A percentile compares a stretch with the other conserved stretches of the same genome.
Conservation (phyloP, 2,329 filamentous ascomycete species). For the Blastomyces emzantsi region DNA sequence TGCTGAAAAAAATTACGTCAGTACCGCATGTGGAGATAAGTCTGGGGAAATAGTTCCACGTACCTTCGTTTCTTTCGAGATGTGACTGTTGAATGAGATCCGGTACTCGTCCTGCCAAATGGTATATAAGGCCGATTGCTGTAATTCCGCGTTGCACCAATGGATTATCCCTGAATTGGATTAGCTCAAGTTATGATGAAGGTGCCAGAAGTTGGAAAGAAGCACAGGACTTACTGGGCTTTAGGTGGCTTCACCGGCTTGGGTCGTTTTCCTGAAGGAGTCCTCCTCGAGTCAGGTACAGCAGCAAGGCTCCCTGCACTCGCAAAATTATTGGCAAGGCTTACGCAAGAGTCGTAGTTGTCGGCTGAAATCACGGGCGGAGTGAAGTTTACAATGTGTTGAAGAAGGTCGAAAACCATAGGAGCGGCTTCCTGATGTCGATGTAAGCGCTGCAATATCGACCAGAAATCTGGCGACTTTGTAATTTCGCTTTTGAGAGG, state of each 20-base stretch:
- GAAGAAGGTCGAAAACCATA: conserved; percentile 78
- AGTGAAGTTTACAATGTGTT: conserved; percentile 61
- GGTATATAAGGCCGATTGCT: conserved; percentile 71
- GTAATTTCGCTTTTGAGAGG: conserved; percentile 85
- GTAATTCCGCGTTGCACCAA: conserved; percentile 68
- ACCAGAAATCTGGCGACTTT: conserved; percentile 96
- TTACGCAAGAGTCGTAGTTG: conserved; percentile 85
- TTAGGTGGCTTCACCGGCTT: conserved; percentile 47
- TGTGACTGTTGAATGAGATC: conserved; percentile 87
- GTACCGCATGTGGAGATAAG: conserved; percentile 10
- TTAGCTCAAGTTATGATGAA: conserved; percentile 15
- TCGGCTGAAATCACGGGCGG: conserved; percentile 82
- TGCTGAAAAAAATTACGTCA: conserved; percentile 43
- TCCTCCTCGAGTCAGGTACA: conserved; percentile 58
- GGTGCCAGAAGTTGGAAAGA: background rate
- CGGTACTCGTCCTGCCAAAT: conserved; percentile 72
- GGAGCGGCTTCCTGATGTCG: conserved; percentile 60
- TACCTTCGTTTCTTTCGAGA: conserved; percentile 75
- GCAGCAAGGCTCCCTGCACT: conserved; percentile 68
- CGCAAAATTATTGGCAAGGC: conserved; percentile 81
- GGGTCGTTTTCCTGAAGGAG: conserved; percentile 43
- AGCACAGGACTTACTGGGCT: conserved; percentile 42
- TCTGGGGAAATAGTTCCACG: conserved; percentile 16
- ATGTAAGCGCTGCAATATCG: conserved; percentile 68
- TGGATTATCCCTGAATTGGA: conserved; percentile 52